Evolutionary conservation across 2,329 filamentous ascomycete species (phyloP).

Genomic region (Raffaelea arxii): DNA sequence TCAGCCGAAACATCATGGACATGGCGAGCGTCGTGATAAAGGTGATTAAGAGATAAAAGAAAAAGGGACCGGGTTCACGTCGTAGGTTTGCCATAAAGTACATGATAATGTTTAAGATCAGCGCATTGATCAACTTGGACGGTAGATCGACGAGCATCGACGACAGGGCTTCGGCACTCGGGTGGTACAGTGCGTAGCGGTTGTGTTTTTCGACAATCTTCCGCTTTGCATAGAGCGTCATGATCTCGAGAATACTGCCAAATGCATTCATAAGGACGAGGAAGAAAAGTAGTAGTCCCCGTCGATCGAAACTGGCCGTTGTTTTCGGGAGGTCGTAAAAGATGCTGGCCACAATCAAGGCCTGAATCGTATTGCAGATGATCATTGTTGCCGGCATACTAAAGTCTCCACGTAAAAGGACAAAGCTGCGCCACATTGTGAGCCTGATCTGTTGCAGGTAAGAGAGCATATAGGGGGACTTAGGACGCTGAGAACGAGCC

Average conservation of each 20-base stretch:
- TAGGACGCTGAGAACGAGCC: too few relatives aligned
- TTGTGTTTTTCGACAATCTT: slow-evolving; percentile 87
- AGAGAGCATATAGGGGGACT: slow-evolving; percentile 75
- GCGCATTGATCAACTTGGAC: slow-evolving; percentile 64
- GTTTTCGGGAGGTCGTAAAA: slow-evolving; percentile 7
- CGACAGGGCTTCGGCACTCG: slow-evolving; percentile 73
- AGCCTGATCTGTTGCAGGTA: slow-evolving; percentile 64
- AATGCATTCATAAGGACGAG: slow-evolving; percentile 81
- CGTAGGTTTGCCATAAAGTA: slow-evolving; percentile 85
- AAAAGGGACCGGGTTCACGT: slow-evolving; percentile 65
- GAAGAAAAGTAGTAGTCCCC: slow-evolving; percentile 76
- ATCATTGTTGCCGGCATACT: slow-evolving; percentile 64
- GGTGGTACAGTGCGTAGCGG: slow-evolving; percentile 88
- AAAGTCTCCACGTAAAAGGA: too few relatives aligned
- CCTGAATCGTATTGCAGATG: too few relatives aligned
- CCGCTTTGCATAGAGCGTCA: slow-evolving; percentile 79
- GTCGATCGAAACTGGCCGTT: slow-evolving; percentile 38
- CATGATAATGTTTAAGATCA: slow-evolving; percentile 68
- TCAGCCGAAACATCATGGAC: slow-evolving; percentile 78
- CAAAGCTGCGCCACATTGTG: slow-evolving; percentile 73
- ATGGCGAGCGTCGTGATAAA: slow-evolving; percentile 66
- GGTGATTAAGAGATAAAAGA: slow-evolving; percentile 73
- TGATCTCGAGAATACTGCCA: slow-evolving; percentile 69
- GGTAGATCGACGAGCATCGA: slow-evolving; percentile 83
- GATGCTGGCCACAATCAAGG: slow-evolving; percentile 8